A percentile compares a stretch with the other conserved stretches of the same genome.
These are phyloP conservation scores for Helianthus tuberosus DNA, from an alignment of 129 eudicot genomes.

Conservation along the genomic window DNA sequence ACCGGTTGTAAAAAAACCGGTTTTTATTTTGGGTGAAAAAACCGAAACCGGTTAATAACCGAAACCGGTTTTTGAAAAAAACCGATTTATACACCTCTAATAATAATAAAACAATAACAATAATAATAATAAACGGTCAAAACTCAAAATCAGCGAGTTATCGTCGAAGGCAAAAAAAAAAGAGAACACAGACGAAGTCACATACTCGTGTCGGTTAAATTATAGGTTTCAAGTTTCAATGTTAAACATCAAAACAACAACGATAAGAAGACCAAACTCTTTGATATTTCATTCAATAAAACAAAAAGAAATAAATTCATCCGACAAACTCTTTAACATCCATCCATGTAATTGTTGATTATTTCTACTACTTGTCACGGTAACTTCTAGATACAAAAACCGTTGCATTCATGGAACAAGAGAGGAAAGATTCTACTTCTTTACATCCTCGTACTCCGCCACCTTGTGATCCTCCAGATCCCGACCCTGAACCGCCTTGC, in stretches of 20 bases:
- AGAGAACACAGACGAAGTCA: too few relatives aligned
- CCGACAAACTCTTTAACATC: conserved; percentile 8
- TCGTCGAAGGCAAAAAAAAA: too few relatives aligned
- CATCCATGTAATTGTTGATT: conserved; percentile 28
- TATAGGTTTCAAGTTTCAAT: too few relatives aligned
- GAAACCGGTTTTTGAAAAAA: too few relatives aligned
- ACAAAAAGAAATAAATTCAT: background rate
- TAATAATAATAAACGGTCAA: too few relatives aligned
- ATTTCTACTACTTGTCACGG: conserved; percentile 31
- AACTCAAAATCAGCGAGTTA: too few relatives aligned
- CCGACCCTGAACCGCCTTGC: conserved; percentile 50
- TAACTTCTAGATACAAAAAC: conserved; percentile 30
- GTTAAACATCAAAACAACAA: background rate
- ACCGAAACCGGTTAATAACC: too few relatives aligned
- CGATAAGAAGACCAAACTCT: background rate
- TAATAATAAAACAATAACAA: too few relatives aligned
- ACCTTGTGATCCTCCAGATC: conserved; percentile 48
- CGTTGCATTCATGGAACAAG: background rate
- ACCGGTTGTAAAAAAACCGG: too few relatives aligned
- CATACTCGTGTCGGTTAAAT: too few relatives aligned
- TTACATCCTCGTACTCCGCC: conserved; percentile 91
- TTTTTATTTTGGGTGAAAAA: too few relatives aligned
- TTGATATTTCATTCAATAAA: background rate
- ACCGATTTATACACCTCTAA: too few relatives aligned
- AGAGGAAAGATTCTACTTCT: conserved; percentile 47